Evolutionary conservation across 495 filamentous ascomycete species (phyloP), one percentile per base, ranked within the genome.

Genomic region (Margaritispora aquatica): DNA sequence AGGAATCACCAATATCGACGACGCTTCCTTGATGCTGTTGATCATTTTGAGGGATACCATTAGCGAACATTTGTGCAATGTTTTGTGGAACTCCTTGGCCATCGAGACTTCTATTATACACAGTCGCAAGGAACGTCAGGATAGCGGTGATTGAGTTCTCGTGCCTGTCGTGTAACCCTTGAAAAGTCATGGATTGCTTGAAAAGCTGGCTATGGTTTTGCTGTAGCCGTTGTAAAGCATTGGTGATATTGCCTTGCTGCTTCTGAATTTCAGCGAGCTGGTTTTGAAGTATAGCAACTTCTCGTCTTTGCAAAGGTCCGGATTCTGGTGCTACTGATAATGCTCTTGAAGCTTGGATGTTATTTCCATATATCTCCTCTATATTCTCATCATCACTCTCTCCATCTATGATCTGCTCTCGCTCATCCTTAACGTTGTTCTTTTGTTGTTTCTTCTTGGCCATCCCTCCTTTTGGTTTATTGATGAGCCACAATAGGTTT

Each of bases 111-210:
- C 81, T 88, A 64, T 94, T 89, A 76, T 97, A 98, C 9, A 98
- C 90, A 9, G 94, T 97, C 19, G 94, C 95, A 2, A 98, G 80
- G 70, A 97, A 98, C 27, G 91, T 96, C 17, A 98, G 77, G 63
- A 98, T 97, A 23, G 95, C 94, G 65, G 96, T 97, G 69, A 98
- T 98, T 10, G 92, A 96, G 66, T 91, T 96, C 70, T 98, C 95
- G 66, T 98, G 94, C 27, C 95, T 87, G 52, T 92, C 91, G 66
- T 98, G 94, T 68, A 94, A 82, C 29, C 84, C 87, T 69, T 96
- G 92, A 71, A 97, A 97, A 55, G 88, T 87, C 46, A 87, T 79
- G 0, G 93, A 91, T 70, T 97, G 94, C 36, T 91, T 86, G 64
- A 90, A 96, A 10, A 97, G 82, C 58, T 93, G 85, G 58, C 88